These are phyloP conservation scores for Conticribra weissflogii DNA, from an alignment of 108 stramenopile genomes.

Conservation along the genomic window DNA sequence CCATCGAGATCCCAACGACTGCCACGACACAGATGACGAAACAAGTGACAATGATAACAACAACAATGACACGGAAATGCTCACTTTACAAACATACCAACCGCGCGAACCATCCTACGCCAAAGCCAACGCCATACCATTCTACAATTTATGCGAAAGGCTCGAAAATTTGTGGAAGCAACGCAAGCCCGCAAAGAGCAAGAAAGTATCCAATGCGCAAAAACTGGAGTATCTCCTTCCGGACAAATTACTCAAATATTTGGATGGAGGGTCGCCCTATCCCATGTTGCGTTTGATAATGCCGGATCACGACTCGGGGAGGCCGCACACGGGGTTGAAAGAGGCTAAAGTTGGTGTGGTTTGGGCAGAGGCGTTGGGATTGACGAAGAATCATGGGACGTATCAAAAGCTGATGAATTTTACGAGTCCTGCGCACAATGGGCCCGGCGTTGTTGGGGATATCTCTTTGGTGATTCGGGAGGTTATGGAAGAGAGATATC, in stretches of 20 bases:
- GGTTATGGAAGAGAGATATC: slow-evolving; percentile 55
- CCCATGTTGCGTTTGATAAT: slow-evolving; percentile 73
- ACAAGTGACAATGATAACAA: too few species aligned
- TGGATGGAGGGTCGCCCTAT: slow-evolving; percentile 48
- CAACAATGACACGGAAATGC: slow-evolving; percentile 11
- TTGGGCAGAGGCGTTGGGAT: slow-evolving; percentile 68
- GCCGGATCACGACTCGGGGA: slow-evolving; percentile 68
- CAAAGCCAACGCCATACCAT: slow-evolving; percentile 59
- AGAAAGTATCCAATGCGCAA: slow-evolving; percentile 37
- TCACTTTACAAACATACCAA: slow-evolving; percentile 31
- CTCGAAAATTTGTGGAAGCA: slow-evolving; percentile 65
- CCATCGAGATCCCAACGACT: too few species aligned
- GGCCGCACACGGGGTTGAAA: slow-evolving; percentile 64
- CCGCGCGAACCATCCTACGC: slow-evolving; percentile 60
- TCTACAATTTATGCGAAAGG: slow-evolving; percentile 52
- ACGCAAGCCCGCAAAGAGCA: slow-evolving; percentile 21
- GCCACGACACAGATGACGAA: too few species aligned
- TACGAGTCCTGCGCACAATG: slow-evolving; percentile 61
- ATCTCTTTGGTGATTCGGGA: slow-evolving; percentile 65
- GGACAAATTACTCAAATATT: slow-evolving; percentile 29
- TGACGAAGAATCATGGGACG: slow-evolving; percentile 31
- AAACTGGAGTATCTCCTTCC: slow-evolving; percentile 56
- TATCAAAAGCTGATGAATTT: slow-evolving; percentile 58
- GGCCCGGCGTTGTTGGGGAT: slow-evolving; percentile 62
- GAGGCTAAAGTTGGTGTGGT: slow-evolving; percentile 72